These are phyloP conservation scores for Podospora anserina DNA, from an alignment of 495 filamentous ascomycete genomes.

Conservation along the genomic window DNA sequence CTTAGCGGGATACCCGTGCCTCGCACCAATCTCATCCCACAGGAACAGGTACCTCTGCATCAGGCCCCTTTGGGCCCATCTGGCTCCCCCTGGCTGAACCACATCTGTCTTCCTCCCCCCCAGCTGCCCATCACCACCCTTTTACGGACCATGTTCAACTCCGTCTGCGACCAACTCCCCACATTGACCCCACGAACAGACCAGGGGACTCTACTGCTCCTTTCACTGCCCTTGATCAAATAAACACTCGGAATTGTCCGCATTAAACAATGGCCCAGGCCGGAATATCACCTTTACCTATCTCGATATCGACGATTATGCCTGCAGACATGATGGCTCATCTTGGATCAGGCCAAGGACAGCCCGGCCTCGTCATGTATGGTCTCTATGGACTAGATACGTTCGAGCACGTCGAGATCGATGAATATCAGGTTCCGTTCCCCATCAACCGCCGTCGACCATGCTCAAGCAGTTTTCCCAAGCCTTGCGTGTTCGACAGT, in stretches of 20 bases:
- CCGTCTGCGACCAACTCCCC: slow-evolving; percentile 10
- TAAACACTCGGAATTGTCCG: slow-evolving; percentile 16
- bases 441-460: slow-evolving; percentile 11
- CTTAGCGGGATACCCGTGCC: slow-evolving; percentile 17
- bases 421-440: slow-evolving; percentile 9
- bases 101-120: not conserved
- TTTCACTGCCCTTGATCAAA: slow-evolving; percentile 12
- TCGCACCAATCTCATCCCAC: not conserved
- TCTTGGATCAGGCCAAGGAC: slow-evolving; percentile 7
- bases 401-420: slow-evolving; percentile 7
- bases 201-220: not conserved
- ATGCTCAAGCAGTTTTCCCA: not conserved
- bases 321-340: slow-evolving; percentile 13
- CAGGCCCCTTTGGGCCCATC: slow-evolving; percentile 6
- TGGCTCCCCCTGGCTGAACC: not conserved
- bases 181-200: not conserved
- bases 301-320: slow-evolving; percentile 16
- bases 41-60: slow-evolving; percentile 4
- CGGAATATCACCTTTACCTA: not conserved
- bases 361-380: slow-evolving; percentile 1
- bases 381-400: slow-evolving; percentile 1
- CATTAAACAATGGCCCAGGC: slow-evolving; percentile 11
- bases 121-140: not conserved
- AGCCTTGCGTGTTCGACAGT: slow-evolving; percentile 4
- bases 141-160: not conserved